Conservation (phyloP, 192 early-diverging fungal species). For the Backusella parvicylindrica region DNA sequence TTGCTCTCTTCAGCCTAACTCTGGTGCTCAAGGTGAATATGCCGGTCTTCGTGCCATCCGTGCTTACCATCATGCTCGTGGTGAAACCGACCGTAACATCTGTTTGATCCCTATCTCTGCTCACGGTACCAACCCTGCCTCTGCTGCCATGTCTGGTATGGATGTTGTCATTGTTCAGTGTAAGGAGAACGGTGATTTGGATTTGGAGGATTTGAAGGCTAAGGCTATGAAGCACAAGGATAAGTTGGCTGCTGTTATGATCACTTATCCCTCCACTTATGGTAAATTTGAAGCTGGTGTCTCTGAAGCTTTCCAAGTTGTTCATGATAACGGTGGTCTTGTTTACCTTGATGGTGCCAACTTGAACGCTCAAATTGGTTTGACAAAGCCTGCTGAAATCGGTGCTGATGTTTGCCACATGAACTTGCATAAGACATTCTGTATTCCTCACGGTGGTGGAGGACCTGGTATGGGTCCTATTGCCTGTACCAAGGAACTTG, state of each 20-base stretch:
- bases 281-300: constrained; percentile 96
- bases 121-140: constrained; percentile 99
- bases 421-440: constrained; percentile 99
- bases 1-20: constrained; percentile 96
- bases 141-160: constrained; percentile 96
- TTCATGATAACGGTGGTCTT: constrained; percentile 94
- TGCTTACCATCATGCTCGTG: constrained; percentile 85
- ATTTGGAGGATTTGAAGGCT: constrained; percentile 82
- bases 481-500: constrained; percentile 83
- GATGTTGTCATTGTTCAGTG: constrained; percentile 93
- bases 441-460: constrained; percentile 98
- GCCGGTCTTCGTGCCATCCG: constrained; percentile 92
- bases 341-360: constrained; percentile 99
- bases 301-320: constrained; percentile 82
- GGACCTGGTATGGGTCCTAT: constrained; percentile 98
- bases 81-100: constrained; percentile 82
- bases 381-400: constrained; percentile 86
- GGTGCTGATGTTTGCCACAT: constrained; percentile 99
- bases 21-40: constrained; percentile 99
- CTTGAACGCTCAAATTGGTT: constrained; percentile 86
- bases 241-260: constrained; percentile 91
- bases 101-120: constrained; percentile 98
- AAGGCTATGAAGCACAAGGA: constrained; percentile 90
- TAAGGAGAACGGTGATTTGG: constrained; percentile 87
- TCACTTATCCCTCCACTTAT: constrained; percentile 99